These are phyloP conservation scores for Bondarzewia mesenterica DNA, from an alignment of 1,284 basidiomycete genomes.

Conservation along the genomic window DNA sequence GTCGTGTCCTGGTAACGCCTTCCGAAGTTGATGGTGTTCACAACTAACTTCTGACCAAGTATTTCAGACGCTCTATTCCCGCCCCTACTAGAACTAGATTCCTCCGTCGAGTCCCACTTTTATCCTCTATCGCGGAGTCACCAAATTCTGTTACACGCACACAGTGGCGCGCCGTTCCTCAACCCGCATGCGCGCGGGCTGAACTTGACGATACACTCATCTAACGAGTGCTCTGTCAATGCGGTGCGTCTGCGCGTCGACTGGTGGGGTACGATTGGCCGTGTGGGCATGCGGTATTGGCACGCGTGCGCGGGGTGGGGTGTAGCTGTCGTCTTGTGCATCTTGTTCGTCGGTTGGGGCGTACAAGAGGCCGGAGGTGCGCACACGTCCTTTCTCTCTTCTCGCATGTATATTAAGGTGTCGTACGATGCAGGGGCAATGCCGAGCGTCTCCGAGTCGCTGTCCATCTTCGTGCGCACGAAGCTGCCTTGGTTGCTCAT, in stretches of 20 bases:
- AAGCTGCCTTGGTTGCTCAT: slow-evolving; percentile 35
- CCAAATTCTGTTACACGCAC: slow-evolving; percentile 59
- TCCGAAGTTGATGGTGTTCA: slow-evolving; percentile 14
- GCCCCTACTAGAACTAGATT: slow-evolving; percentile 51
- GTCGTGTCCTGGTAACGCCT: slow-evolving; percentile 15
- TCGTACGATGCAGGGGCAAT: slow-evolving; percentile 27
- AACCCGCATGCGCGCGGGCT: slow-evolving; percentile 29
- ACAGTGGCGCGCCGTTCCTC: slow-evolving; percentile 62
- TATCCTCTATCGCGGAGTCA: slow-evolving; percentile 34
- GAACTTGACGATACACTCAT: slow-evolving; percentile 49
- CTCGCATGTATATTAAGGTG: slow-evolving; percentile 11
- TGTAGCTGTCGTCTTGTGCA: slow-evolving; percentile 50
- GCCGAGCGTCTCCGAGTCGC: slow-evolving; percentile 37
- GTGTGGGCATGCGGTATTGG: slow-evolving; percentile 66
- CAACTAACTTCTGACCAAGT: neutral
- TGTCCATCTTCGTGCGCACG: slow-evolving; percentile 32
- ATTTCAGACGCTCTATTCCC: slow-evolving; percentile 38
- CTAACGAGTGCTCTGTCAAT: slow-evolving; percentile 31
- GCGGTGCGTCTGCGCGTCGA: slow-evolving; percentile 50
- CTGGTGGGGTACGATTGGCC: slow-evolving; percentile 60
- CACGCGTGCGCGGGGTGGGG: slow-evolving; percentile 65
- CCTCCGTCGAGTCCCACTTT: slow-evolving; percentile 63
- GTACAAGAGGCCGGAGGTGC: slow-evolving; percentile 25
- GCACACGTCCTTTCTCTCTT: slow-evolving; percentile 15
- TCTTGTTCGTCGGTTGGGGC: slow-evolving; percentile 47